These are phyloP conservation scores for Ceratocystis smalleyi DNA, from an alignment of 2,329 filamentous ascomycete species.

Conservation along the genomic window DNA sequence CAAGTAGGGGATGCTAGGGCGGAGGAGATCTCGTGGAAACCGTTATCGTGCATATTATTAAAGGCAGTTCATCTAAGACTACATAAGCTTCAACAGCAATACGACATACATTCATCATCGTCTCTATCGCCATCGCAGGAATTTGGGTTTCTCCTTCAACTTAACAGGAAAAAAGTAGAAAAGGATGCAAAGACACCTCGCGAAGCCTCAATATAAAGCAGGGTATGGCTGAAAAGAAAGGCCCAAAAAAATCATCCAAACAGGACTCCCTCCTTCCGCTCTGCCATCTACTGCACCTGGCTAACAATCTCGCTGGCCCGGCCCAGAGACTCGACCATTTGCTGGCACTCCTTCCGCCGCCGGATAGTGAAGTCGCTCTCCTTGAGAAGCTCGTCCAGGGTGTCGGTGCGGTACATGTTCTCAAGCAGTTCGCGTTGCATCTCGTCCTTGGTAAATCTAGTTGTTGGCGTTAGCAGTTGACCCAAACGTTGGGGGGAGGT, in stretches of 20 bases:
- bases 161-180: background rate
- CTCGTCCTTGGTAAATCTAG: conserved; percentile 83
- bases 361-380: conserved; percentile 95
- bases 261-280: background rate
- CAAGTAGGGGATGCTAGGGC: background rate
- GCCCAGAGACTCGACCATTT: conserved; percentile 90
- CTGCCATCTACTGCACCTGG: conserved; percentile 42
- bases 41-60: background rate
- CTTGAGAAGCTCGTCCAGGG: conserved; percentile 86
- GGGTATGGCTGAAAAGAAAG: conserved; percentile 3
- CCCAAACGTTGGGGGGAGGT: background rate
- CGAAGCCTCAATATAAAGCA: conserved; percentile 2
- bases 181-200: background rate
- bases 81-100: background rate
- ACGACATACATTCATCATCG: background rate
- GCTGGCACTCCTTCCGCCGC: conserved; percentile 91
- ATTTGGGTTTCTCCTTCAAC: background rate
- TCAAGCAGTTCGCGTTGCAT: conserved; percentile 96
- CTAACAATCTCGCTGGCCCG: conserved; percentile 94
- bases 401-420: conserved; percentile 87
- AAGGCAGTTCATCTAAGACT: background rate
- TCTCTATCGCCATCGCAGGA: background rate
- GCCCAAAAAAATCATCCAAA: background rate
- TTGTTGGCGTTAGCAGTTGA: background rate
- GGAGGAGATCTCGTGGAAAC: background rate